These are phyloP conservation scores for Calonectria pteridis DNA, from an alignment of 2,329 filamentous ascomycete species.

Conservation along the genomic window DNA sequence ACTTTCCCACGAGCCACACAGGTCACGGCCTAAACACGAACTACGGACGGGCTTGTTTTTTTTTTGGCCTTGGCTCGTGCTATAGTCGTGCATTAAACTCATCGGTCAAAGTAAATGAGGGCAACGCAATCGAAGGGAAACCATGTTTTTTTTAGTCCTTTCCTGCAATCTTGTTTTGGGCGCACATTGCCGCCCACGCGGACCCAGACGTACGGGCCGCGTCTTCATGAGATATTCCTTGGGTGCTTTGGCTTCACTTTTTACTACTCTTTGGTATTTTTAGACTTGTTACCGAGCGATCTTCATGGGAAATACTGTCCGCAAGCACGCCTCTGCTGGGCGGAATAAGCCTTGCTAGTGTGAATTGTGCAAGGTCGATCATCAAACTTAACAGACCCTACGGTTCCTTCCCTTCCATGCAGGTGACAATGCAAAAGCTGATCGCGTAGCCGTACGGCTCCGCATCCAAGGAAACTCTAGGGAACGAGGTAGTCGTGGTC, in stretches of 20 bases:
- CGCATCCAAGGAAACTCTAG: neutral
- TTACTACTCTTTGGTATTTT: neutral
- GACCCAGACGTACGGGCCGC: neutral
- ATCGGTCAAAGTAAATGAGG: neutral
- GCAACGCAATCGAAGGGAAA: neutral
- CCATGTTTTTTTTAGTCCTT: too few relatives aligned
- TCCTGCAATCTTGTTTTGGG: neutral
- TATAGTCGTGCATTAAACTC: neutral
- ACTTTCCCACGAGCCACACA: neutral
- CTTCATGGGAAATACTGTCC: neutral
- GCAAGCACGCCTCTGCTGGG: neutral
- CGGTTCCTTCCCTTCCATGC: neutral
- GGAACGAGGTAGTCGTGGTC: neutral
- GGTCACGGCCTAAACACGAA: neutral
- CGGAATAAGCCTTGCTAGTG: slow-evolving; percentile 1
- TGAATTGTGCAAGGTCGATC: neutral
- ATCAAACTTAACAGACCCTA: neutral
- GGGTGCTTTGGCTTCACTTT: neutral
- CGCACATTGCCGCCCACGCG: neutral
- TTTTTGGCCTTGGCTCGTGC: neutral
- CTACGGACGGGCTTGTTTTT: neutral
- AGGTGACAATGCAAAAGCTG: neutral
- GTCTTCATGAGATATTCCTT: neutral
- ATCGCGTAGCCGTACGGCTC: neutral
- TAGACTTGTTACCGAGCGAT: neutral